Evolutionary conservation across 164 flowering plant species (phyloP), one percentile per base, ranked within the genome.

Genomic region (Nymphaea thermarum): DNA sequence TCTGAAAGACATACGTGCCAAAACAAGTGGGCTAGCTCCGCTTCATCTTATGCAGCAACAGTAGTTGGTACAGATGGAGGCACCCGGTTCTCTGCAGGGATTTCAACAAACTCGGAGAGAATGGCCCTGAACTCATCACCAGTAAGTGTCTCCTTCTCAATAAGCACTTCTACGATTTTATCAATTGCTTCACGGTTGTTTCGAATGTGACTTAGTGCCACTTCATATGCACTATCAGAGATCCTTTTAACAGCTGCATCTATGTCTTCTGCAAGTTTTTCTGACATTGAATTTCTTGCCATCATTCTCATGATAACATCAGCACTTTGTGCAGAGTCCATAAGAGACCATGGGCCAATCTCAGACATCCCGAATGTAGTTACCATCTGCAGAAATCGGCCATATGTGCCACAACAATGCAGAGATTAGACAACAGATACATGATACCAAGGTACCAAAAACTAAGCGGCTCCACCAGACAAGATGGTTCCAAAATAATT

Each of bases 41-140:
- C 7, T 7, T 47, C 12, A 25, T 47, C 55, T 47, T 12, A 47
- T 7, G 12, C 67, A 74, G 70, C 80, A 66, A 76, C 82, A 63
- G 78, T 70, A 53, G 77, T 78, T 69, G 80, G 44, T 66, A 79
- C 80, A 55, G 71, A 71, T 2, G 78, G 62, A 42, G 80, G 17
- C 68, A 25, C 68, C 62, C 8, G 44, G 51, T 44, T 69, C 72
- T 66, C 66, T 4, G 59, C 44, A 41, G 82, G 55, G 45, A 72
- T 63, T 42, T 82, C 76, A 36, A 80, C 71, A 66, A 78, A 84
- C 67, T 85, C 87, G 0, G 84, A 84, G 11, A 89, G 71, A 53
- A 87, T 81, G 60, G 86, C 83, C 70, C 88, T 80, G 80, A 89
- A 85, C 69, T 89, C 92, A 67, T 89, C 92, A 67, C 96, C 92